Evolutionary conservation across 2,329 filamentous ascomycete genomes (phyloP).

Genomic region (Penicillium occitanis): DNA sequence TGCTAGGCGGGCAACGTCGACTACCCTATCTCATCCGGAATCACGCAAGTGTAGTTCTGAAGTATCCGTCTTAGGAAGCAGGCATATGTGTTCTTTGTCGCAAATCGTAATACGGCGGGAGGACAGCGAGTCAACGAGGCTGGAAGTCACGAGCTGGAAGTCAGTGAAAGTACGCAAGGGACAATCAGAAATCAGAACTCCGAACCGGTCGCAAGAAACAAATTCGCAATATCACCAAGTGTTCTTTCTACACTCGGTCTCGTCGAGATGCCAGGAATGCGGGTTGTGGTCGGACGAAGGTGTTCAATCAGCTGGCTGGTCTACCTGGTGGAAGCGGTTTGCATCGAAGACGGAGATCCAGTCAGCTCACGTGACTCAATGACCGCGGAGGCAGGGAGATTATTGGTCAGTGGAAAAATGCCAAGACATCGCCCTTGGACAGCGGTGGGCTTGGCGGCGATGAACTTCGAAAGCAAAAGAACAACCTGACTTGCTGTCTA

Average conservation of each 20-base stretch:
- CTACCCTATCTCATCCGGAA: conserved; percentile 20
- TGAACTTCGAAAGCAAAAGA: not conserved
- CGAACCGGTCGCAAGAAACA: conserved; percentile 20
- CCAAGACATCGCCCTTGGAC: conserved; percentile 26
- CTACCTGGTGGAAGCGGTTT: conserved; percentile 34
- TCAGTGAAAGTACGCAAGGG: conserved; percentile 11
- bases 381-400: conserved; percentile 23
- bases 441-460: not conserved
- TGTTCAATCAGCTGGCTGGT: conserved; percentile 23
- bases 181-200: conserved; percentile 12
- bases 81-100: conserved; percentile 9
- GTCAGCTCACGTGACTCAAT: conserved; percentile 32
- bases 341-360: conserved; percentile 42
- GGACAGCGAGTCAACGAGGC: conserved; percentile 1
- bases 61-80: not conserved
- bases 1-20: conserved; percentile 18
- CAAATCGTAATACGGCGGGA: conserved; percentile 4
- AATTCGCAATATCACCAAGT: conserved; percentile 11
- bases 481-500: not conserved
- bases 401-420: conserved; percentile 28
- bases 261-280: conserved; percentile 12
- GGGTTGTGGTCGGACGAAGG: conserved; percentile 27
- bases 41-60: not conserved
- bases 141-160: conserved; percentile 8
- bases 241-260: conserved; percentile 2